Percentiles rank a stretch among this genome's conserved stretches.
Evolutionary conservation across 2,329 filamentous ascomycete species (phyloP).

Genomic region (Knoxdaviesia capensis): DNA sequence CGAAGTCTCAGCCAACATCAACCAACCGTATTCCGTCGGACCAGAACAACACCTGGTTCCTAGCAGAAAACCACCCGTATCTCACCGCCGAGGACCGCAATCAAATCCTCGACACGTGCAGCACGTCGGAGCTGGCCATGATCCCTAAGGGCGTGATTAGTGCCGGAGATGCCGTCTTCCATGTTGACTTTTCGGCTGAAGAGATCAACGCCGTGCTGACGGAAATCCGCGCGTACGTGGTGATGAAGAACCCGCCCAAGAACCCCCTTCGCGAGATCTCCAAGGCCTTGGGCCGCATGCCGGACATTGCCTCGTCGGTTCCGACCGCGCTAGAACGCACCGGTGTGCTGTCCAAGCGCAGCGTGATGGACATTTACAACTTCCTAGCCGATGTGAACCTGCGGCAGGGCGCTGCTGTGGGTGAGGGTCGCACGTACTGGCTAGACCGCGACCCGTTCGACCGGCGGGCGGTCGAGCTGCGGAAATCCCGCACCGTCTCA

Average conservation of each 20-base stretch:
- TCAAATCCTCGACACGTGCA: too few relatives aligned
- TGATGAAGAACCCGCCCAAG: slow-evolving; percentile 2
- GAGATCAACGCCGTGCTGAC: slow-evolving; percentile 13
- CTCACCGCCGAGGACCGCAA: too few relatives aligned
- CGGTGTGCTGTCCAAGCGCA: slow-evolving; percentile 9
- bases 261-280: slow-evolving; percentile 6
- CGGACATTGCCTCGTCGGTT: slow-evolving; percentile 1
- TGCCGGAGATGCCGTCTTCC: slow-evolving; percentile 5
- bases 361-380: slow-evolving; percentile 13
- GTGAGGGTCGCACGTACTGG: slow-evolving; percentile 3
- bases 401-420: slow-evolving; percentile 5
- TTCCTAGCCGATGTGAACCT: slow-evolving; percentile 17
- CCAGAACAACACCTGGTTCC: too few relatives aligned
- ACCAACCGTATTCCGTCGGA: too few relatives aligned
- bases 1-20: too few relatives aligned
- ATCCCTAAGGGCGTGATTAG: too few relatives aligned
- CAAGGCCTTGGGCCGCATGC: slow-evolving; percentile 5
- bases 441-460: too few relatives aligned
- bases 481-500: slow-evolving; percentile 23
- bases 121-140: too few relatives aligned
- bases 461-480: slow-evolving; percentile 11
- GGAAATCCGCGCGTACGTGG: slow-evolving; percentile 2
- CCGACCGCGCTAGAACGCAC: slow-evolving; percentile 4
- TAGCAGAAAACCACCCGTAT: too few relatives aligned
- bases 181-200: slow-evolving; percentile 23